phyloP scores from a whole-genome alignment of 2,329 filamentous ascomycete species.

The Simplicillium sp. region DNA sequence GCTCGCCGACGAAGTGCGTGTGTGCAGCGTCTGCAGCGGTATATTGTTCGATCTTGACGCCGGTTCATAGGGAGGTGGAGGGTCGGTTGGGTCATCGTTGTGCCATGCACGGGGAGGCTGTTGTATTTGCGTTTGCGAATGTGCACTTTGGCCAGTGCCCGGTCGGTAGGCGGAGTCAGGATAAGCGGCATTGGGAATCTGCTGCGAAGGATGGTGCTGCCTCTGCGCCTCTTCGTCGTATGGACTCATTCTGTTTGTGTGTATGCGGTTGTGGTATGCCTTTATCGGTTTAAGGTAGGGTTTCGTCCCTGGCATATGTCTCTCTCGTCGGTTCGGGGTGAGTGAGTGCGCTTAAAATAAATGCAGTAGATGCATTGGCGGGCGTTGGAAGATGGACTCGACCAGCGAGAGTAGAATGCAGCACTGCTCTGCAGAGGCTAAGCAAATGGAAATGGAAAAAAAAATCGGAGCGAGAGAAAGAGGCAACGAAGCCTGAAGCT shows the following conservation, averaged over 20 bases:
- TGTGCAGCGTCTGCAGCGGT: too few relatives aligned
- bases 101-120: slow-evolving; percentile 8
- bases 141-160: slow-evolving; percentile 4
- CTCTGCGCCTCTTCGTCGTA: slow-evolving; percentile 6
- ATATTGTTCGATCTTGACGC: too few relatives aligned
- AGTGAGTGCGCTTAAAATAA: too few relatives aligned
- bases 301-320: background rate
- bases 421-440: too few relatives aligned
- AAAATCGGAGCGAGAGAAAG: background rate
- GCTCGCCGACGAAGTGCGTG: too few relatives aligned
- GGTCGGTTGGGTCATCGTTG: slow-evolving; percentile 11
- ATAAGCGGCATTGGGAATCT: slow-evolving; percentile 20
- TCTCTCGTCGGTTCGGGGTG: too few relatives aligned
- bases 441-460: too few relatives aligned
- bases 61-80: slow-evolving; percentile 18
- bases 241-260: slow-evolving; percentile 13
- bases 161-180: slow-evolving; percentile 18
- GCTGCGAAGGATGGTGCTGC: slow-evolving; percentile 16
- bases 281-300: background rate
- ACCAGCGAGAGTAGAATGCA: too few relatives aligned
- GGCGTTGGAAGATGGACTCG: too few relatives aligned
- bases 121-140: too few relatives aligned
- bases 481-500: background rate
- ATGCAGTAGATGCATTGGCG: too few relatives aligned
- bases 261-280: background rate